A percentile compares a stretch with the other conserved stretches of the same genome.
phyloP scores from a whole-genome alignment of 495 filamentous ascomycete genomes.

The Geoglossum glabrum region DNA sequence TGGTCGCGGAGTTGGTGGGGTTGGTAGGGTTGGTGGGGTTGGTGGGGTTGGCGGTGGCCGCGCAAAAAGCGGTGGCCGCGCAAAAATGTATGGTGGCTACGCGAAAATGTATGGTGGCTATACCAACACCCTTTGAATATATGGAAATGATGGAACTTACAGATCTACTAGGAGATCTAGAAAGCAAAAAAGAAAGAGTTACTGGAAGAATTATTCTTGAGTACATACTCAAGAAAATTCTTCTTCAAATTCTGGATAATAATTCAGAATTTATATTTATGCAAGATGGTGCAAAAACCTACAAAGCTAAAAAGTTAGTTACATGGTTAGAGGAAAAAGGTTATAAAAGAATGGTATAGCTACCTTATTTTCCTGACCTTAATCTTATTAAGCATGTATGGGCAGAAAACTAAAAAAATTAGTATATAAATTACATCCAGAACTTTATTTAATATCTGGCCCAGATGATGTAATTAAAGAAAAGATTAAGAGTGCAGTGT shows the following conservation, averaged over 20 bases:
- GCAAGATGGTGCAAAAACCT: slow-evolving; percentile 5
- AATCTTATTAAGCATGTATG: not conserved
- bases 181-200: not conserved
- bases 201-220: not conserved
- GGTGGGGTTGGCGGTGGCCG: too few relatives aligned
- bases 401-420: not conserved
- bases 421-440: not conserved
- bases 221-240: not conserved
- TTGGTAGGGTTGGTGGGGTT: too few relatives aligned
- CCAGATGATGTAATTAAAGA: not conserved
- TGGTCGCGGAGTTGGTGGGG: too few relatives aligned
- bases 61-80: too few relatives aligned
- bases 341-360: too few relatives aligned
- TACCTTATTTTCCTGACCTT: not conserved
- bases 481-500: not conserved
- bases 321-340: too few relatives aligned
- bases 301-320: not conserved
- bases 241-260: not conserved
- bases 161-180: not conserved
- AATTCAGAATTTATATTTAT: not conserved
- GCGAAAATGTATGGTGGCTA: too few relatives aligned
- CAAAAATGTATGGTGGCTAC: too few relatives aligned
- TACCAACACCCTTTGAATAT: too few relatives aligned
- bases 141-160: not conserved
- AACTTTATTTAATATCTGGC: not conserved